Evolutionary conservation across 805 yeast genomes (phyloP).

Genomic region (Kodamaea lidongshanica): DNA sequence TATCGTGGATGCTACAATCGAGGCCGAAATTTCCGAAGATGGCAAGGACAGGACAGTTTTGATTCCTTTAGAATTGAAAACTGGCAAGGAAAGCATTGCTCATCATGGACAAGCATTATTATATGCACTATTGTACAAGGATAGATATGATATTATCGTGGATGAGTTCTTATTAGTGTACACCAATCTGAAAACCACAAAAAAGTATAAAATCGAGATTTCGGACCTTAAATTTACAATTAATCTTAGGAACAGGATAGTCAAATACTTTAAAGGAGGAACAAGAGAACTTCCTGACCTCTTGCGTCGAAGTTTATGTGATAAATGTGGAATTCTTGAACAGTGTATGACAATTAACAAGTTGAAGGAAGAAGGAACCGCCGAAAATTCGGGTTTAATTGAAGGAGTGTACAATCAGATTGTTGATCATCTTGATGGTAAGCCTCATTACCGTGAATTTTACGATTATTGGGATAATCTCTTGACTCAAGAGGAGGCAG

Average conservation of each 20-base stretch:
- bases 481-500: conserved; percentile 67
- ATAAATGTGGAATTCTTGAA: conserved; percentile 48
- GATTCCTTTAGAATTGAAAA: conserved; percentile 84
- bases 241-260: conserved; percentile 64
- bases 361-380: conserved; percentile 52
- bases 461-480: conserved; percentile 69
- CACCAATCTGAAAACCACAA: conserved; percentile 53
- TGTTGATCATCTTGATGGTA: conserved; percentile 45
- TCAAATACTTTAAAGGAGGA: conserved; percentile 50
- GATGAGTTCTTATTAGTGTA: conserved; percentile 65
- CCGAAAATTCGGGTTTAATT: conserved; percentile 48
- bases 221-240: conserved; percentile 63
- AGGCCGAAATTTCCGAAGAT: conserved; percentile 15
- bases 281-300: conserved; percentile 49
- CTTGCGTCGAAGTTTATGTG: conserved; percentile 49
- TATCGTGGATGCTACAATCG: conserved; percentile 79
- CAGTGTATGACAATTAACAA: conserved; percentile 64
- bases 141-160: conserved; percentile 68
- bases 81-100: conserved; percentile 61
- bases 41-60: conserved; percentile 34
- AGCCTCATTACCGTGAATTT: conserved; percentile 43
- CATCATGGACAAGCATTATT: conserved; percentile 86
- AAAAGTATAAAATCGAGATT: conserved; percentile 45
- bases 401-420: conserved; percentile 41
- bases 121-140: conserved; percentile 72